These are phyloP conservation scores for Exophiala sideris DNA, from an alignment of 2,329 filamentous ascomycete species.

Conservation along the genomic window DNA sequence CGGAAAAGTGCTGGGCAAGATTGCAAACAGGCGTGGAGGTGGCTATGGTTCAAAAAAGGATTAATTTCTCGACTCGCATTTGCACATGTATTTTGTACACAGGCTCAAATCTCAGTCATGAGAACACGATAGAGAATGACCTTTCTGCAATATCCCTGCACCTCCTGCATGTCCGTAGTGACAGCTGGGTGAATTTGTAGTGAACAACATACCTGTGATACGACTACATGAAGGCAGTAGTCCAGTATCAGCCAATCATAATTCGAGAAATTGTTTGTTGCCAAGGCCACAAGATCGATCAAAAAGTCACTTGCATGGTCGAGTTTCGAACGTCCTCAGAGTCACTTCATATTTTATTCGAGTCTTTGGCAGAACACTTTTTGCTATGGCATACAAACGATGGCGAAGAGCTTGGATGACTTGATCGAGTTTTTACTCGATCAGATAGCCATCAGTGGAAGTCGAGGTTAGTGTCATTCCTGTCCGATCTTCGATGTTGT, in stretches of 20 bases:
- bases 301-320: slow-evolving; percentile 3
- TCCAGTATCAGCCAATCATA: slow-evolving; percentile 2
- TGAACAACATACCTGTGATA: not conserved
- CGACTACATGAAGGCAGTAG: not conserved
- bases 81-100: not conserved
- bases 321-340: slow-evolving; percentile 10
- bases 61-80: slow-evolving; percentile 15
- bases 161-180: not conserved
- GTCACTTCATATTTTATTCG: not conserved
- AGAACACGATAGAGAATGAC: too few species aligned
- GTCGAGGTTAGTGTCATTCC: slow-evolving; percentile 49
- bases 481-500: slow-evolving; percentile 14
- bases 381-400: slow-evolving; percentile 30
- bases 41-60: slow-evolving; percentile 1
- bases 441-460: slow-evolving; percentile 58
- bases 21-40: slow-evolving; percentile 2
- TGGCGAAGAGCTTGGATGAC: slow-evolving; percentile 53
- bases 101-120: too few species aligned
- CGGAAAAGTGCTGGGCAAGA: slow-evolving; percentile 18
- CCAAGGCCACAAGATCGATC: slow-evolving; percentile 2
- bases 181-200: too few species aligned
- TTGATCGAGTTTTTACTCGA: slow-evolving; percentile 57
- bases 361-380: not conserved
- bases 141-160: too few species aligned
- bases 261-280: not conserved